A percentile compares a stretch with the other conserved stretches of the same genome.
phyloP scores from a whole-genome alignment of 2,329 filamentous ascomycete species.

The Fusarium globosum region DNA sequence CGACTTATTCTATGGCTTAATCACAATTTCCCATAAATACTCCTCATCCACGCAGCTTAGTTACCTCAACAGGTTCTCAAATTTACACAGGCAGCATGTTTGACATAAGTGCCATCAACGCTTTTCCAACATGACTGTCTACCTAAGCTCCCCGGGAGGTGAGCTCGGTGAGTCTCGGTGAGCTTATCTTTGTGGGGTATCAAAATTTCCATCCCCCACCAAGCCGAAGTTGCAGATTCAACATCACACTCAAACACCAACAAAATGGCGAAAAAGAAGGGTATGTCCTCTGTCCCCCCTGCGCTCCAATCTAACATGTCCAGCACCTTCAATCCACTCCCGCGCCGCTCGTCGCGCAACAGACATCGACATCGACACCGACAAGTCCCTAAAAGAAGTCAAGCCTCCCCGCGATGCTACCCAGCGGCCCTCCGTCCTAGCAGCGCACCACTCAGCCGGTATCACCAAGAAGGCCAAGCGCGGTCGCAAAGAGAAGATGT shows the following conservation, averaged over 20 bases:
- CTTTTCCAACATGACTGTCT: not conserved
- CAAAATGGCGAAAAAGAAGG: conserved; percentile 50
- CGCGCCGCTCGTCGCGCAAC: conserved; percentile 79
- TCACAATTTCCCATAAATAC: not conserved
- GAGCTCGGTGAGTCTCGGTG: conserved; percentile 40
- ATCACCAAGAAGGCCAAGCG: conserved; percentile 74
- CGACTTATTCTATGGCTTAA: not conserved
- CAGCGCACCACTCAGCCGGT: conserved; percentile 73
- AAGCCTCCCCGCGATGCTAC: conserved; percentile 54
- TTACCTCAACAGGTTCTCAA: not conserved
- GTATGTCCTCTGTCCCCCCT: conserved; percentile 13
- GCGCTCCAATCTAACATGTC: conserved; percentile 10
- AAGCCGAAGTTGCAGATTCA: conserved; percentile 28
- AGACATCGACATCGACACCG: conserved; percentile 75
- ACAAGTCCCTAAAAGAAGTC: conserved; percentile 75
- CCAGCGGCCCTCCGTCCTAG: conserved; percentile 73
- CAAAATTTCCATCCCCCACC: conserved; percentile 45
- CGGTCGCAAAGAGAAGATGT: conserved; percentile 64
- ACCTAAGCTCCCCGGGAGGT: not conserved
- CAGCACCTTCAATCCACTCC: conserved; percentile 75
- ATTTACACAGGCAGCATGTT: too few species aligned
- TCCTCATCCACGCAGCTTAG: accelerated
- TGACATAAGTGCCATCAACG: not conserved
- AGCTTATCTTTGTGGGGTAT: conserved; percentile 44
- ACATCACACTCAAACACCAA: conserved; percentile 25